Conservation (phyloP, 495 filamentous ascomycete species). For the Aspergillus avenaceus region DNA sequence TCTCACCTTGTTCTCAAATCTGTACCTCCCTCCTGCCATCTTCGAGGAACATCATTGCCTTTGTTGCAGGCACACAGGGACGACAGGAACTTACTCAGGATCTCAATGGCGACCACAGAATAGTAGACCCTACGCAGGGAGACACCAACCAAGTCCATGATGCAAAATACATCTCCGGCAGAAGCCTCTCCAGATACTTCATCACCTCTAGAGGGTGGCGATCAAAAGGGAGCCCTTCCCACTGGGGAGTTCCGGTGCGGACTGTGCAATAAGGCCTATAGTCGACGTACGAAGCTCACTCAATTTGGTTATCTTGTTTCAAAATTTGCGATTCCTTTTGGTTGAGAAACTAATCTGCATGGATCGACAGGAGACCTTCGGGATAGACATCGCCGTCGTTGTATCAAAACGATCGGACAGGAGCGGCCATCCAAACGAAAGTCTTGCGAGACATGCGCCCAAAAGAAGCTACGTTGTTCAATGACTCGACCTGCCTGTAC, state of each 20-base stretch:
- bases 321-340: not conserved
- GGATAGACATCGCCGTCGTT: slow-evolving; percentile 18
- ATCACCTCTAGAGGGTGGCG: too few species aligned
- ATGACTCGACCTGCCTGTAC: slow-evolving; percentile 16
- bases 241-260: slow-evolving; percentile 12
- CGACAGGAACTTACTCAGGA: too few species aligned
- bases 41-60: too few species aligned
- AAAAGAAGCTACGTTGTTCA: slow-evolving; percentile 19
- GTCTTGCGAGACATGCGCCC: slow-evolving; percentile 16
- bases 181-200: too few species aligned
- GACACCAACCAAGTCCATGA: too few species aligned
- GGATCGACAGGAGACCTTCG: slow-evolving; percentile 15
- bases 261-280: slow-evolving; percentile 17
- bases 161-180: too few species aligned
- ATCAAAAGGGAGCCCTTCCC: too few species aligned
- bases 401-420: slow-evolving; percentile 15
- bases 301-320: not conserved
- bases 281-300: slow-evolving; percentile 7
- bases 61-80: too few species aligned
- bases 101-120: too few species aligned
- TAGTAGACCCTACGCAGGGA: too few species aligned
- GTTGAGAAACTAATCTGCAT: not conserved
- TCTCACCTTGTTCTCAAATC: too few species aligned
- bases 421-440: slow-evolving; percentile 18
- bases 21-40: too few species aligned